These are phyloP conservation scores for Blastobotrys malaysiensis DNA, from an alignment of 1,139 yeast species.

Conservation along the genomic window DNA sequence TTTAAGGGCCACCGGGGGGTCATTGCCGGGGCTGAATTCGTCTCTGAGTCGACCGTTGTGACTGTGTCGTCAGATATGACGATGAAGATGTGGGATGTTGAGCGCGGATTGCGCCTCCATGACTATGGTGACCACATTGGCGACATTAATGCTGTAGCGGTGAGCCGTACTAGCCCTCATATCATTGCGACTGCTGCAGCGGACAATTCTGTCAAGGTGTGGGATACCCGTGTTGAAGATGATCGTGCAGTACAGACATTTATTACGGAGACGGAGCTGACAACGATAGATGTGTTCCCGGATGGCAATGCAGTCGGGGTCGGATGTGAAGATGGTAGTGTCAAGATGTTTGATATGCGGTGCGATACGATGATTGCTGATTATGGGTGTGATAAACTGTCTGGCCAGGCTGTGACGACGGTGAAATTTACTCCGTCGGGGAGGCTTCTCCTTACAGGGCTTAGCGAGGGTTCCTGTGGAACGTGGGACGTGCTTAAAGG, in stretches of 20 bases:
- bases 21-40: slow-evolving; percentile 67
- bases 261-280: slow-evolving; percentile 60
- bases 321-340: slow-evolving; percentile 76
- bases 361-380: slow-evolving; percentile 64
- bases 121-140: slow-evolving; percentile 74
- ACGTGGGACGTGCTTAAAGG: slow-evolving; percentile 75
- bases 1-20: slow-evolving; percentile 82
- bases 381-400: slow-evolving; percentile 40
- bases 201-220: slow-evolving; percentile 88
- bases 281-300: slow-evolving; percentile 61
- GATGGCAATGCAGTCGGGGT: slow-evolving; percentile 52
- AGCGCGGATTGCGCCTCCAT: slow-evolving; percentile 48
- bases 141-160: slow-evolving; percentile 60
- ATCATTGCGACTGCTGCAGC: slow-evolving; percentile 85
- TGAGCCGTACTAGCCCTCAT: slow-evolving; percentile 38
- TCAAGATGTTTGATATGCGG: slow-evolving; percentile 71
- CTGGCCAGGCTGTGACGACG: slow-evolving; percentile 44
- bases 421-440: slow-evolving; percentile 75
- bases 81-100: slow-evolving; percentile 73
- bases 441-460: slow-evolving; percentile 66
- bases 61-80: slow-evolving; percentile 86
- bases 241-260: slow-evolving; percentile 66
- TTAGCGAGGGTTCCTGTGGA: slow-evolving; percentile 68
- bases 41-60: slow-evolving; percentile 50
- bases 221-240: slow-evolving; percentile 88